A percentile compares a stretch with the other conserved stretches of the same genome.
Evolutionary conservation across 192 early-diverging fungal genomes (phyloP).

Genomic region (Coemansia sp.): DNA sequence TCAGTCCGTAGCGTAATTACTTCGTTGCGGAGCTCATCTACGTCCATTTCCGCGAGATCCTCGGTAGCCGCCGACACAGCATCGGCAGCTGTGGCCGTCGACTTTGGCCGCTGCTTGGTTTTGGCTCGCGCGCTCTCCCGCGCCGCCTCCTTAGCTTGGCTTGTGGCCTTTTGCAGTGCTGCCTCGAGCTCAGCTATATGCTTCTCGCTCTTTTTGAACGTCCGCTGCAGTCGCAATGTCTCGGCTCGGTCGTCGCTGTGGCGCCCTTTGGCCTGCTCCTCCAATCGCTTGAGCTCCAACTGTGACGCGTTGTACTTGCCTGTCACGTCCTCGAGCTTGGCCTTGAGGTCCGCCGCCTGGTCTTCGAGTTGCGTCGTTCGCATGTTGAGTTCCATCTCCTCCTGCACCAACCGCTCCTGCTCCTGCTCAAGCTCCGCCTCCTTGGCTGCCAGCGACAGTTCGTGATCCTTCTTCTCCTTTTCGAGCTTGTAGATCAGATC

Average conservation of each 20-base stretch:
- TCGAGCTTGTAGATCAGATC: slow-evolving; percentile 40
- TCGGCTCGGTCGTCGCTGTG: slow-evolving; percentile 27
- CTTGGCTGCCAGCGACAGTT: slow-evolving; percentile 28
- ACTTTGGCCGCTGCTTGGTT: slow-evolving; percentile 31
- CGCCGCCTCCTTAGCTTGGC: slow-evolving; percentile 15
- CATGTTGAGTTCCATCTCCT: slow-evolving; percentile 50
- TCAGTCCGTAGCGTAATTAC: slow-evolving; percentile 34
- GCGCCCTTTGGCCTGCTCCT: slow-evolving; percentile 31
- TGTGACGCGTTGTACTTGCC: slow-evolving; percentile 14
- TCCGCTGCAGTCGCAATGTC: slow-evolving; percentile 20
- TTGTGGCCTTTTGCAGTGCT: slow-evolving; percentile 24
- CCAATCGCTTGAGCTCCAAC: slow-evolving; percentile 23
- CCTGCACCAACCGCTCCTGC: slow-evolving; percentile 49
- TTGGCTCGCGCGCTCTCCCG: slow-evolving; percentile 13
- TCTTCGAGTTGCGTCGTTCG: slow-evolving; percentile 48
- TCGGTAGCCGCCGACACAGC: slow-evolving; percentile 38
- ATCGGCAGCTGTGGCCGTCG: slow-evolving; percentile 43
- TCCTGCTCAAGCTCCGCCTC: slow-evolving; percentile 48
- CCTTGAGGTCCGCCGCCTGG: slow-evolving; percentile 41
- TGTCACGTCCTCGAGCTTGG: slow-evolving; percentile 17
- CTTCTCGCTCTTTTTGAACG: slow-evolving; percentile 33
- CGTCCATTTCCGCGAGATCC: slow-evolving; percentile 37
- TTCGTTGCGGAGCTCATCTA: slow-evolving; percentile 43
- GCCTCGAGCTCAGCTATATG: slow-evolving; percentile 25
- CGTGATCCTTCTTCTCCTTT: slow-evolving; percentile 32